A percentile compares a stretch with the other conserved stretches of the same genome.
Conservation (phyloP, 208 protist genomes). For the Trypanosoma theileri region DNA sequence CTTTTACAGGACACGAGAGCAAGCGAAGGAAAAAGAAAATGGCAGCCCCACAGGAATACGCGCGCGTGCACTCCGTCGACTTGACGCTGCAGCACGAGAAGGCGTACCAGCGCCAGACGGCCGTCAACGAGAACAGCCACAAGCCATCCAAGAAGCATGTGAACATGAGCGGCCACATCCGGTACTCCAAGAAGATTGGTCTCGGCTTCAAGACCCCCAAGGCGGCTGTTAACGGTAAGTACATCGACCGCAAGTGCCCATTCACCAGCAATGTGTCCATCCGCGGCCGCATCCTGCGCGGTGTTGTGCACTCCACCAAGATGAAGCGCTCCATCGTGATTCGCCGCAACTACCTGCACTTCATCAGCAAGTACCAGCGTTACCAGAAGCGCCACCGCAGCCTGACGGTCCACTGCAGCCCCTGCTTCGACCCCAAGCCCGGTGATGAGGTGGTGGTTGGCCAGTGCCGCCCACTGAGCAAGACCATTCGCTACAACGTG, state of each 20-base stretch:
- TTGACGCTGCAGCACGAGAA: slow-evolving; percentile 90
- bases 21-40: slow-evolving; percentile 76
- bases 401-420: slow-evolving; percentile 98
- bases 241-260: slow-evolving; percentile 99
- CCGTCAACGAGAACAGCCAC: slow-evolving; percentile 91
- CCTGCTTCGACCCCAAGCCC: slow-evolving; percentile 97
- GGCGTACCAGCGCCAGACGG: slow-evolving; percentile 92
- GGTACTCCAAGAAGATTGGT: slow-evolving; percentile 97
- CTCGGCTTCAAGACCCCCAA: slow-evolving; percentile 99
- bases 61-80: slow-evolving; percentile 69
- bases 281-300: slow-evolving; percentile 98
- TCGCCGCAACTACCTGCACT: slow-evolving; percentile 99
- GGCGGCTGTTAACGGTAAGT: slow-evolving; percentile 97
- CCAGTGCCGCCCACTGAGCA: slow-evolving; percentile 99
- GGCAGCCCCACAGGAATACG: slow-evolving; percentile 51
- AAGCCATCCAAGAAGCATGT: slow-evolving; percentile 39
- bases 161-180: slow-evolving; percentile 85
- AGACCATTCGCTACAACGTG: slow-evolving; percentile 99
- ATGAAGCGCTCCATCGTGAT: slow-evolving; percentile 99
- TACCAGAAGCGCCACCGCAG: slow-evolving; percentile 99
- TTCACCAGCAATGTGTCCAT: slow-evolving; percentile 99
- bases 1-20: slow-evolving; percentile 96
- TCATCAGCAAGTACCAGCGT: slow-evolving; percentile 99
- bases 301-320: slow-evolving; percentile 98
- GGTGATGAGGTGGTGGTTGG: slow-evolving; percentile 99